Evolutionary conservation across 805 yeast species (phyloP), one percentile per base, ranked within the genome.

Genomic region (Ogataea parapolymorpha): DNA sequence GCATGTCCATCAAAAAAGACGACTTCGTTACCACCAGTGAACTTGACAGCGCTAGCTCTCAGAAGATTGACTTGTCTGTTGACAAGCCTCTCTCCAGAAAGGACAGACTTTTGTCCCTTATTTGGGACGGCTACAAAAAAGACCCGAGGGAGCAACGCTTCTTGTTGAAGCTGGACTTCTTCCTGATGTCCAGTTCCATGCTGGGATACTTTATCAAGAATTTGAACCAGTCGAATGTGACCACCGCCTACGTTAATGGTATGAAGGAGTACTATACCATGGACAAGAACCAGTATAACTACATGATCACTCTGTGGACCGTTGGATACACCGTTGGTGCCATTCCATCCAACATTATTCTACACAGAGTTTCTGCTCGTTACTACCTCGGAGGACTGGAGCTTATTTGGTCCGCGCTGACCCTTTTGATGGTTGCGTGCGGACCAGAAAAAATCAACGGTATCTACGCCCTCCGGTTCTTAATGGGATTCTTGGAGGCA

Each of bases 121-220:
- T 60, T 15, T 53, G 61, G 58, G 68, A 63, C 43, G 51, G 61
- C 10, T 28, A 34, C 7, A 70, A 67, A 41, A 67, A 70, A 39
- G 59, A 60, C 33, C 65, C 67, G 3, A 46, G 49, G 3, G 75
- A 70, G 46, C 56, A 63, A 17, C 34, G 24, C 20, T 66, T 67
- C 37, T 45, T 77, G 24, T 56, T 67, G 45, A 80, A 80, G 53
- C 55, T 80, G 25, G 87, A 80, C 51, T 50, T 75, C 18, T 49
- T 49, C 55, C 75, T 36, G 60, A 80, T 41, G 66, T 78, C 32
- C 59, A 69, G 41, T 74, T 75, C 49, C 65, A 80, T 3, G 72
- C 77, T 58, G 20, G 79, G 79, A 2, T 79, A 80, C 58, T 82
- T 84, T 80, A 77, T 81, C 39, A 80, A 80, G 56, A 75, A 77